Percentiles rank a stretch among this genome's conserved stretches.
phyloP scores from a whole-genome alignment of 2,329 filamentous ascomycete genomes.

The Venturia carpophila region DNA sequence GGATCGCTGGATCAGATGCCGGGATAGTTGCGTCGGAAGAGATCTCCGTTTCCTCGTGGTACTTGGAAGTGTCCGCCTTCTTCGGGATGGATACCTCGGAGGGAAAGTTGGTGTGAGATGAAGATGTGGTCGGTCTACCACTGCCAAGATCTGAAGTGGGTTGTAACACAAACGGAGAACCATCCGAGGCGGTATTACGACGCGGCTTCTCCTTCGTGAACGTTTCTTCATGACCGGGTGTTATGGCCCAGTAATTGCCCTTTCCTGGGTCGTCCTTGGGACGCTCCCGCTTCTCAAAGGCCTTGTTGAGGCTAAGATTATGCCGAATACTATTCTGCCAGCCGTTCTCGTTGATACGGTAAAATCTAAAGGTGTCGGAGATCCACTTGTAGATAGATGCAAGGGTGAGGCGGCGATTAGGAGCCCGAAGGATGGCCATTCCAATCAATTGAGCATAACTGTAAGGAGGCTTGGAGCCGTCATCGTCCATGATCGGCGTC shows the following conservation, averaged over 20 bases:
- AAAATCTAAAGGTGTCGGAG: constrained; percentile 87
- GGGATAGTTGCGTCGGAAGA: constrained; percentile 46
- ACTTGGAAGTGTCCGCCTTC: constrained; percentile 43
- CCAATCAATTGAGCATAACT: constrained; percentile 94
- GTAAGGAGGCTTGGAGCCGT: constrained; percentile 80
- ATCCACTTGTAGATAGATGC: constrained; percentile 99
- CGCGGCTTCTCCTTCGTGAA: constrained; percentile 82
- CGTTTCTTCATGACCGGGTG: constrained; percentile 77
- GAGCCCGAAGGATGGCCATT: constrained; percentile 89
- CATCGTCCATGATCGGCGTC: constrained; percentile 76
- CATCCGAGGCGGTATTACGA: constrained; percentile 46
- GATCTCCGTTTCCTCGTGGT: constrained; percentile 43
- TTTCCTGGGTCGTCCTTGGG: constrained; percentile 97
- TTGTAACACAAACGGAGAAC: constrained; percentile 27
- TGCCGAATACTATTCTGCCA: constrained; percentile 99
- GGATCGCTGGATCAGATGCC: constrained; percentile 42
- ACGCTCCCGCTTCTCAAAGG: constrained; percentile 89
- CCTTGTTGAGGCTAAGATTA: constrained; percentile 94
- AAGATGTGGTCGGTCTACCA: constrained; percentile 27
- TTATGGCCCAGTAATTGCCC: constrained; percentile 94
- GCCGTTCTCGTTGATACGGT: constrained; percentile 72
- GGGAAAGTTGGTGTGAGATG: constrained; percentile 28
- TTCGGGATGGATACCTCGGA: constrained; percentile 30
- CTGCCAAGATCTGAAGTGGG: constrained; percentile 26
- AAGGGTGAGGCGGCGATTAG: constrained; percentile 74